A percentile compares a stretch with the other conserved stretches of the same genome.
phyloP scores from a whole-genome alignment of 305 asterid genomes.

The Andrographis paniculata region DNA sequence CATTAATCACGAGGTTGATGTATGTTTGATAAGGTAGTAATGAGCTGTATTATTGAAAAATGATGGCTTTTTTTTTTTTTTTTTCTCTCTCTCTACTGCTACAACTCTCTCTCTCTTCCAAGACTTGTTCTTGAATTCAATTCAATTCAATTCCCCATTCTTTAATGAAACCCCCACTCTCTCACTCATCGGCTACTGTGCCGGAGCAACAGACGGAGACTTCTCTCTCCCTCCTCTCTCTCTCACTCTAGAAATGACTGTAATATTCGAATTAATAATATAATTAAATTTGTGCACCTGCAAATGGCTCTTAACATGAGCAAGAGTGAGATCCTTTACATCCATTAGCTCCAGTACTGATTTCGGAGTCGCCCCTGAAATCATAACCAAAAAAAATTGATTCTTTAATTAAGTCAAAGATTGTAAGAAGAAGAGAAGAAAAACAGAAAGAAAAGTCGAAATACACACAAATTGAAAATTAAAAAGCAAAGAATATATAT shows the following conservation, averaged over 20 bases:
- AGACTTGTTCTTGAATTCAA: conserved; percentile 30
- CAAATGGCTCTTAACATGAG: conserved; percentile 95
- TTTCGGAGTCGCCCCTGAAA: conserved; percentile 84
- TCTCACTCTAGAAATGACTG: background rate
- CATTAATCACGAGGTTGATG: conserved; percentile 69
- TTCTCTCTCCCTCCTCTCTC: background rate
- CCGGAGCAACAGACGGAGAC: conserved; percentile 56
- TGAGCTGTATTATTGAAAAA: conserved; percentile 49
- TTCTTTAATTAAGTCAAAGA: background rate
- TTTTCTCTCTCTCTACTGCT: background rate
- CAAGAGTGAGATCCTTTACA: conserved; percentile 89
- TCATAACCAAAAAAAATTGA: background rate
- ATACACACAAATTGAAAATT: no score
- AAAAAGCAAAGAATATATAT: background rate
- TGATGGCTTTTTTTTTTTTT: conserved; percentile 47
- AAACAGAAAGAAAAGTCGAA: no score
- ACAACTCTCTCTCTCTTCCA: conserved; percentile 12
- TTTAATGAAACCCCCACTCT: conserved; percentile 23
- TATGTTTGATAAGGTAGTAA: conserved; percentile 31
- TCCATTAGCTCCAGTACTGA: conserved; percentile 91
- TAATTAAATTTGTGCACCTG: conserved; percentile 38
- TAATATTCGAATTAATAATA: background rate
- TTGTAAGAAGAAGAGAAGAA: conserved; percentile 1
- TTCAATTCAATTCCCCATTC: conserved; percentile 10
- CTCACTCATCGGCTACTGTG: conserved; percentile 68